Evolutionary conservation across 371 early-diverging fungal genomes (phyloP).

Genomic region (Mortierella sp.): DNA sequence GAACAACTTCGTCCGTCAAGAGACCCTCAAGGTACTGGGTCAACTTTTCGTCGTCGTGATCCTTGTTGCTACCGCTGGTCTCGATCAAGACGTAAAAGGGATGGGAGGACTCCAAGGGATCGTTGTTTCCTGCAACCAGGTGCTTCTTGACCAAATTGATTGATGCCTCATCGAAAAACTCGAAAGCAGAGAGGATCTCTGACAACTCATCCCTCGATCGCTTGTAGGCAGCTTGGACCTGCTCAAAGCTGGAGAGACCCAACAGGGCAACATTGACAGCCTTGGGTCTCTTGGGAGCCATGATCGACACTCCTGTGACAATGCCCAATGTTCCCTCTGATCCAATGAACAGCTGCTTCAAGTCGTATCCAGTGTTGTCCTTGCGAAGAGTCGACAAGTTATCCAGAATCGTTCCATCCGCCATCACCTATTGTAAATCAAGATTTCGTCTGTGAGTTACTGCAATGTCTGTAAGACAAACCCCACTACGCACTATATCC

Average conservation of each 20-base stretch:
- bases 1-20: slow-evolving; percentile 78
- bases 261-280: slow-evolving; percentile 87
- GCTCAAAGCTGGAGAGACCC: slow-evolving; percentile 80
- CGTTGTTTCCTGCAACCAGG: slow-evolving; percentile 65
- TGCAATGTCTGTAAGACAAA: neutral
- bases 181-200: slow-evolving; percentile 95
- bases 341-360: slow-evolving; percentile 97
- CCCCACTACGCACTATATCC: neutral
- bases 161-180: slow-evolving; percentile 92
- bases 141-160: slow-evolving; percentile 82
- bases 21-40: slow-evolving; percentile 76
- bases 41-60: slow-evolving; percentile 94
- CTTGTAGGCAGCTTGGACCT: slow-evolving; percentile 85
- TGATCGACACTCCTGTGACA: slow-evolving; percentile 90
- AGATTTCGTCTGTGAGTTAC: neutral
- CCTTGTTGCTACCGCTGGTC: slow-evolving; percentile 92
- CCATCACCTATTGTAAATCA: slow-evolving; percentile 71
- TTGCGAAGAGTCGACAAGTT: slow-evolving; percentile 84
- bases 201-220: slow-evolving; percentile 82
- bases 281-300: slow-evolving; percentile 76
- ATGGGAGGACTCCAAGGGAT: slow-evolving; percentile 74
- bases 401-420: slow-evolving; percentile 92
- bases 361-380: slow-evolving; percentile 93
- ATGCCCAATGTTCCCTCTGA: slow-evolving; percentile 95
- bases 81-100: slow-evolving; percentile 96